Percentiles rank a stretch among this genome's conserved stretches.
phyloP scores from a whole-genome alignment of 2,329 filamentous ascomycete genomes.

The Alternaria solani region DNA sequence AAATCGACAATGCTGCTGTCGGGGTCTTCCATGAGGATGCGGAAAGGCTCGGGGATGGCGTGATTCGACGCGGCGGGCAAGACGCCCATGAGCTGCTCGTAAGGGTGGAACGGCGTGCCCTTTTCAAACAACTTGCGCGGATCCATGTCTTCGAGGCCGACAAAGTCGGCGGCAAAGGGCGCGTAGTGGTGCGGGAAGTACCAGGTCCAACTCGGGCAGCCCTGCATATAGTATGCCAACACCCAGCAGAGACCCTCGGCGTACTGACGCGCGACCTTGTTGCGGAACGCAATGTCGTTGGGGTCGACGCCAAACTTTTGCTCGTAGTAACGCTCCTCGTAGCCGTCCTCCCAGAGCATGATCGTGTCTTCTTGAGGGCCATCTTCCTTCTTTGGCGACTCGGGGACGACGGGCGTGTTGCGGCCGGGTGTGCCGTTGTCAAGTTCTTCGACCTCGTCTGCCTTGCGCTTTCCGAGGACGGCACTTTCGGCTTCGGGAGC shows the following conservation, averaged over 20 bases:
- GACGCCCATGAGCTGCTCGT: conserved; percentile 98
- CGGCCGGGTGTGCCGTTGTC: conserved; percentile 67
- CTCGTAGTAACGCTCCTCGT: conserved; percentile 94
- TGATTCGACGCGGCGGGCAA: conserved; percentile 92
- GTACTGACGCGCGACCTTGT: conserved; percentile 88
- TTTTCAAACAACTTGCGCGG: conserved; percentile 76
- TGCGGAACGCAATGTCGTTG: conserved; percentile 83
- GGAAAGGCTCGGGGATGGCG: conserved; percentile 86
- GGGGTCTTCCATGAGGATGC: conserved; percentile 85
- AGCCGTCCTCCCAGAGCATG: conserved; percentile 92
- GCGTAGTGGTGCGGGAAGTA: conserved; percentile 99
- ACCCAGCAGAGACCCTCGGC: conserved; percentile 97
- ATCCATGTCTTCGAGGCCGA: conserved; percentile 78
- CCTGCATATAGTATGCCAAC: conserved; percentile 95
- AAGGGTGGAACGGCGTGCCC: conserved; percentile 85
- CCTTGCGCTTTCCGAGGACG: conserved; percentile 79
- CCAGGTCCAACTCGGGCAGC: conserved; percentile 98
- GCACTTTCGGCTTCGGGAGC: conserved; percentile 40
- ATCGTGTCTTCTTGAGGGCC: conserved; percentile 80
- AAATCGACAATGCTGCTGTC: conserved; percentile 96
- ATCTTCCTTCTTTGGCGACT: conserved; percentile 57
- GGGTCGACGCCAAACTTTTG: conserved; percentile 91
- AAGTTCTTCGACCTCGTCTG: conserved; percentile 70
- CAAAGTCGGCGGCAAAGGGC: conserved; percentile 95
- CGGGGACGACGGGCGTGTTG: conserved; percentile 61